Base-by-base conservation (phyloP, 2,329 filamentous ascomycete genomes). In the Sordariomycetes sp. region DNA sequence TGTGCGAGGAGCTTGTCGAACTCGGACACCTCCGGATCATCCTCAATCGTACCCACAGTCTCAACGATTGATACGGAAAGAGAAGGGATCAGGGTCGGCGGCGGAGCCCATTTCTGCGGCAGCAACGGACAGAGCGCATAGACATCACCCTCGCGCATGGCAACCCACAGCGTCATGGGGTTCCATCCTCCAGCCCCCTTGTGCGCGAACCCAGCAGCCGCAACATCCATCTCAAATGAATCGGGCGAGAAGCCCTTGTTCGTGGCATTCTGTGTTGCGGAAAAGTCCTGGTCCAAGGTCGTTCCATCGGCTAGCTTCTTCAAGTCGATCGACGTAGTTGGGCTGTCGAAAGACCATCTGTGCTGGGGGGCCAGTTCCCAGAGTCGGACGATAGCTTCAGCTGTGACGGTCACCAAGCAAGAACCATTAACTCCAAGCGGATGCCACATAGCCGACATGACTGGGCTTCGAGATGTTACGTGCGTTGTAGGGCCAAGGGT, bases 111-210 rank as follows among this genome's bases (percentile, higher is more conserved):
- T 47, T 82, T 86, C 33, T 79, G 78, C 1, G 92, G 92, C 21
- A 98, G 66, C 26, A 98, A 68, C 2, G 92, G 92, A 51, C 88
- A 95, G 8, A 98, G 65, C 2, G 90, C 88, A 51, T 98, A 98
- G 6, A 96, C 73, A 50, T 95, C 88, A 4, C 92, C 92, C 39
- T 86, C 83, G 24, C 78, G 77, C 83, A 95, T 98, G n/a, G 88
- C 87, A 33, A 96, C 66, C 86, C 90, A 98, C 9, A 98, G 68
- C 1, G 92, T 96, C 84, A 95, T 95, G 8, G 88, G 78, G 7
- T 87, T 84, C 92, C 92, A 98, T 35, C 87, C 87, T 11, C 87
- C 90, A 6, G 74, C 73, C 23, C 66, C 68, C 42, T 70, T 68
- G 10, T 64, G 64, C 23, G 71, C 66, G 61, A 98, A 98, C 53